Percentiles rank a stretch among this genome's conserved stretches.
phyloP scores from a whole-genome alignment of 768 basidiomycete species.

The Boletus subparvulus region DNA sequence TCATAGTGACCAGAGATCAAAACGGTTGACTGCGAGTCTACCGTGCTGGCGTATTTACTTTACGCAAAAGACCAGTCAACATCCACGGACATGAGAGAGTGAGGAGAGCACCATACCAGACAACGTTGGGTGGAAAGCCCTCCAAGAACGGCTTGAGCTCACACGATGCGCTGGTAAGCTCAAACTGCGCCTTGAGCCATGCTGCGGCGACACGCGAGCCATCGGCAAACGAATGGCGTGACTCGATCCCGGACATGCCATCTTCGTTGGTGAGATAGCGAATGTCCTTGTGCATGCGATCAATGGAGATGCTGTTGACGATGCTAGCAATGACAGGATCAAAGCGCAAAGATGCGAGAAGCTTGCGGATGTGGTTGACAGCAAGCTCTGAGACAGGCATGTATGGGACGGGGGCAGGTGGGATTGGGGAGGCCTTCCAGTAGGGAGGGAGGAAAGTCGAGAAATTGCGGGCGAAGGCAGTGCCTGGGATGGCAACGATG shows the following conservation, averaged over 20 bases:
- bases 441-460: slow-evolving; percentile 67
- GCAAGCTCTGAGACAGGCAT: slow-evolving; percentile 58
- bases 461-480: slow-evolving; percentile 43
- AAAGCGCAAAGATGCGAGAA: slow-evolving; percentile 63
- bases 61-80: neutral
- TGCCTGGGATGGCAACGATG: slow-evolving; percentile 47
- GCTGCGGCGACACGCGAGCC: slow-evolving; percentile 39
- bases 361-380: slow-evolving; percentile 51
- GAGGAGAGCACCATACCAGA: slow-evolving; percentile 53
- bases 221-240: slow-evolving; percentile 82
- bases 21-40: slow-evolving; percentile 52
- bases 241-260: slow-evolving; percentile 64
- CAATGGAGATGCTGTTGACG: slow-evolving; percentile 65
- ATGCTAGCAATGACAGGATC: slow-evolving; percentile 66
- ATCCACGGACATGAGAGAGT: neutral
- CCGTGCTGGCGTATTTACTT: slow-evolving; percentile 55
- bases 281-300: slow-evolving; percentile 67
- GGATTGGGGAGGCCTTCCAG: slow-evolving; percentile 70
- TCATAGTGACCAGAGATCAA: slow-evolving; percentile 89
- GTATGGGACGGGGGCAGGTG: slow-evolving; percentile 46
- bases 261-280: slow-evolving; percentile 87
- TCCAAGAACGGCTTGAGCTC: slow-evolving; percentile 59
- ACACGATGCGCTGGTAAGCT: slow-evolving; percentile 75
- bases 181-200: slow-evolving; percentile 63
- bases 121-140: slow-evolving; percentile 84